Evolutionary conservation across 805 yeast genomes (phyloP).

Genomic region (Kockiozyma suomiensis): DNA sequence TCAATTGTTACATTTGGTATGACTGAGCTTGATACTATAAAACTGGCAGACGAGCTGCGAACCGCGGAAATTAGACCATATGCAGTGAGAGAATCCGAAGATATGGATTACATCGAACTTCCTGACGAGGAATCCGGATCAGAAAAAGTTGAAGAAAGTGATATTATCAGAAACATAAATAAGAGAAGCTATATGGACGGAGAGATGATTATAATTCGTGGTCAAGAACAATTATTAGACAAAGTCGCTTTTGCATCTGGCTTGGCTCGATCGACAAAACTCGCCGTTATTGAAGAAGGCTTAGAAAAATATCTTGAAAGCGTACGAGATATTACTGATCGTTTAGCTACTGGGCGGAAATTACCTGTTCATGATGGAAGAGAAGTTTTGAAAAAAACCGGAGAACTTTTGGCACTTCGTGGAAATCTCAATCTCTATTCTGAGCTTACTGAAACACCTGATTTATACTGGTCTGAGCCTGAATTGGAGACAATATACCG

Average conservation of each 20-base stretch:
- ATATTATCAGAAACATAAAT: constrained; percentile 11
- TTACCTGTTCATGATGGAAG: constrained; percentile 53
- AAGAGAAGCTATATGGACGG: constrained; percentile 56
- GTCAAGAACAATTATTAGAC: constrained; percentile 58
- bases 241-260: constrained; percentile 91
- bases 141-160: neutral
- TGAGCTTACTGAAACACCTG: constrained; percentile 90
- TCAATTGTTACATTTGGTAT: constrained; percentile 84
- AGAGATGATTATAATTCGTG: constrained; percentile 71
- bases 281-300: constrained; percentile 74
- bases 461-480: constrained; percentile 91
- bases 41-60: constrained; percentile 44
- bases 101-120: constrained; percentile 72
- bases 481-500: constrained; percentile 75
- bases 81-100: constrained; percentile 70
- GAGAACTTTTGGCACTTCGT: constrained; percentile 70
- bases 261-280: constrained; percentile 78
- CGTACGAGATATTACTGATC: constrained; percentile 66
- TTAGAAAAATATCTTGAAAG: constrained; percentile 67
- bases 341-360: constrained; percentile 61
- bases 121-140: constrained; percentile 16
- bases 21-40: constrained; percentile 54
- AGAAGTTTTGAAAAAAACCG: constrained; percentile 70
- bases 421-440: constrained; percentile 85
- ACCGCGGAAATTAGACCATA: constrained; percentile 53